Conservation (phyloP, 257 asterid species). For the Solanum neorickii region DNA sequence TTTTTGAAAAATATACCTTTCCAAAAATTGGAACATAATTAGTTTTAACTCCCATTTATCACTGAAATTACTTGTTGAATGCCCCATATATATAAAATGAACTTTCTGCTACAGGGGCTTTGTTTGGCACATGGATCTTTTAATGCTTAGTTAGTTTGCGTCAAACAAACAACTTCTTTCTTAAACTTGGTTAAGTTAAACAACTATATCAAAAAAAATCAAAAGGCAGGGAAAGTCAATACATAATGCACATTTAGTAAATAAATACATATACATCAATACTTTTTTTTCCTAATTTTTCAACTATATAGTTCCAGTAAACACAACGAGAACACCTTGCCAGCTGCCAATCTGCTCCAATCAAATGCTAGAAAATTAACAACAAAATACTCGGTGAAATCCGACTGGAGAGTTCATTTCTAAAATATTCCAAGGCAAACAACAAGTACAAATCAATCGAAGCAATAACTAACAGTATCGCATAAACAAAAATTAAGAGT, state of each 20-base stretch:
- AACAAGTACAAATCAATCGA: not conserved
- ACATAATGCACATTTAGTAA: not conserved
- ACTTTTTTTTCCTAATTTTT: not conserved
- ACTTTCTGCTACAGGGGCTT: not conserved
- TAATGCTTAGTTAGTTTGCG: not conserved
- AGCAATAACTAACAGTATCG: not conserved
- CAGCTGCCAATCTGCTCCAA: not conserved
- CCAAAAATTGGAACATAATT: not conserved
- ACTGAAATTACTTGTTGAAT: not conserved
- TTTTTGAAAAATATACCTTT: not conserved
- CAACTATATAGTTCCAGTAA: not conserved
- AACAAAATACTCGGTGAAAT: not conserved
- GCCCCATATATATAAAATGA: not conserved
- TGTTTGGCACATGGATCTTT: not conserved
- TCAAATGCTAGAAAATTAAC: not conserved
- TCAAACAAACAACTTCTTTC: not conserved
- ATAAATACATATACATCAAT: not conserved
- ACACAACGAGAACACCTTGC: not conserved
- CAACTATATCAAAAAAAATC: not conserved
- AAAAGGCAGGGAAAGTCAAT: not conserved
- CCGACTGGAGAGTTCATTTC: not conserved
- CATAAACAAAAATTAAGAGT: not conserved
- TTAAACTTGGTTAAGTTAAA: not conserved
- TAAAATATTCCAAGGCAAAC: not conserved
- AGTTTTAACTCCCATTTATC: not conserved